A percentile compares a stretch with the other conserved stretches of the same genome.
These are phyloP conservation scores for Rhynchospora tenuis DNA, from an alignment of 176 grass and related monocot species.

Conservation along the genomic window DNA sequence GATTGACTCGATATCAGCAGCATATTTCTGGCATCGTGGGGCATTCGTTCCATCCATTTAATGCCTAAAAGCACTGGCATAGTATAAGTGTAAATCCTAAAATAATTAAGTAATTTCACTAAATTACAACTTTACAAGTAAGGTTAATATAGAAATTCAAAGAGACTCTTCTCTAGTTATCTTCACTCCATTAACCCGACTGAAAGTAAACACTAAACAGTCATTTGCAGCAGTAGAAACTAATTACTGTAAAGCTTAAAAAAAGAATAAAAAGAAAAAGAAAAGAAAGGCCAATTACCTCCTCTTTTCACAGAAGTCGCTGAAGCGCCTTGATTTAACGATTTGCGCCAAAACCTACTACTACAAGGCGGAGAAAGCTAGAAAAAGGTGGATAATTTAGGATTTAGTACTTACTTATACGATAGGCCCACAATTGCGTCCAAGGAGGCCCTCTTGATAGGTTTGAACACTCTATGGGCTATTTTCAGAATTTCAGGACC, in stretches of 20 bases:
- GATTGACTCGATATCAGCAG: slow-evolving; percentile 63
- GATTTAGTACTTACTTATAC: no score
- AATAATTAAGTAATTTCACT: not conserved
- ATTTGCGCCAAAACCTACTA: not conserved
- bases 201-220: not conserved
- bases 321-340: not conserved
- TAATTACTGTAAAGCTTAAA: not conserved
- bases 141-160: not conserved
- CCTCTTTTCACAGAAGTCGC: not conserved
- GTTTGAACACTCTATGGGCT: no score
- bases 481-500: no score
- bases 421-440: no score
- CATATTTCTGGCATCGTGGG: slow-evolving; percentile 31
- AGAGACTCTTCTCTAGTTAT: not conserved
- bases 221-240: not conserved
- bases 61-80: slow-evolving; percentile 17
- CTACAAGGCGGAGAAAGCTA: not conserved
- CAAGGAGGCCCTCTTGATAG: no score
- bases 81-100: not conserved
- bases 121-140: not conserved
- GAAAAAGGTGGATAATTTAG: not conserved
- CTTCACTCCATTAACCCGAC: not conserved
- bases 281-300: not conserved
- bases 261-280: not conserved
- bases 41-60: slow-evolving; percentile 34